These are phyloP conservation scores for Aurantiochytrium sp. DNA, from an alignment of 108 stramenopile genomes.

Conservation along the genomic window DNA sequence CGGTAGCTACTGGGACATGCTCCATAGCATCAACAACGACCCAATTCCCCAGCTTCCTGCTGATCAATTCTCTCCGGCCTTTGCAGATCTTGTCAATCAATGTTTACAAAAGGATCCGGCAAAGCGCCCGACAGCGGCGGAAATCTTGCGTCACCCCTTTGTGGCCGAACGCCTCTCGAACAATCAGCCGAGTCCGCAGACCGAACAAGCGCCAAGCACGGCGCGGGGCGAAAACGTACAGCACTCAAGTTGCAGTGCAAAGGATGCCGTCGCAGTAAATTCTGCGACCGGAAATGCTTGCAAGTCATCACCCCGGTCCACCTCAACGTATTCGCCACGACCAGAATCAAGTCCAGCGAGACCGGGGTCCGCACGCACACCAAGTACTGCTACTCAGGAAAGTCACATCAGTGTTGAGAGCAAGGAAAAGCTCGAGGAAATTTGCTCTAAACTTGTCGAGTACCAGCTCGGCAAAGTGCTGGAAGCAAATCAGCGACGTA, in stretches of 20 bases:
- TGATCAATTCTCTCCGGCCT: not conserved
- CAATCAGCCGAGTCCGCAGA: not conserved
- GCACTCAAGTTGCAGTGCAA: no score
- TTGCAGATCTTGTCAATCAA: slow-evolving; percentile 13
- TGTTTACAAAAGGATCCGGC: slow-evolving; percentile 37
- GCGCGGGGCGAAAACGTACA: no score
- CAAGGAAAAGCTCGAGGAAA: not conserved
- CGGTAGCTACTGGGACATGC: slow-evolving; percentile 13
- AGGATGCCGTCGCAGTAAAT: no score
- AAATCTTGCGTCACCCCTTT: slow-evolving; percentile 44
- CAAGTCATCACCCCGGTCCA: not conserved
- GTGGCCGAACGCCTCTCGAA: not conserved
- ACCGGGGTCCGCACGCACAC: not conserved
- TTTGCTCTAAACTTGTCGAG: not conserved
- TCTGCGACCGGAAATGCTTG: not conserved
- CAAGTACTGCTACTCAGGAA: not conserved
- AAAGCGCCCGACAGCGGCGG: slow-evolving; percentile 33
- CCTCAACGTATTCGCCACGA: not conserved
- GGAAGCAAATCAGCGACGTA: not conserved
- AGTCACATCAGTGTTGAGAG: not conserved
- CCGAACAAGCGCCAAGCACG: not conserved
- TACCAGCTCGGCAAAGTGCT: not conserved
- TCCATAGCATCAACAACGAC: not conserved
- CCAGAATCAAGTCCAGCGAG: not conserved
- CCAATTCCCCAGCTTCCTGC: not conserved